Percentiles rank a stretch among this genome's conserved stretches.
These are phyloP conservation scores for Naganishia vishniacii DNA, from an alignment of 768 basidiomycete genomes.

Conservation along the genomic window DNA sequence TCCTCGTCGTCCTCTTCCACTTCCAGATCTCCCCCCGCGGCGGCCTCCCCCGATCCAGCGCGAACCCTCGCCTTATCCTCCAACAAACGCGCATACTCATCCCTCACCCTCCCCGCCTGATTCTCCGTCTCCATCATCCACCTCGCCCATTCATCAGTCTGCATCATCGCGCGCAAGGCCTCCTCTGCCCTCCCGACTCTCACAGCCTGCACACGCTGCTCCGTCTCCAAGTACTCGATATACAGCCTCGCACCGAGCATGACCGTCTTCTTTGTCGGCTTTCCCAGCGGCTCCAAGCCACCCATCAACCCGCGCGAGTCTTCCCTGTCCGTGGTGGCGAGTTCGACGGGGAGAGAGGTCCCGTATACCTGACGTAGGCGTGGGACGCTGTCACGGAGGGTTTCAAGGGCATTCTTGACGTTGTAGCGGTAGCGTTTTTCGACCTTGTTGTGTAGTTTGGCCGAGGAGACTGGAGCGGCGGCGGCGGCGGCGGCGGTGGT, in stretches of 20 bases:
- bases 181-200: conserved; percentile 12
- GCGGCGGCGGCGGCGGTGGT: background rate
- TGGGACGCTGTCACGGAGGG: conserved; percentile 45
- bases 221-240: conserved; percentile 35
- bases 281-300: conserved; percentile 42
- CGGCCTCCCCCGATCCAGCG: background rate
- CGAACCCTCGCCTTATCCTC: conserved; percentile 6
- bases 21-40: background rate
- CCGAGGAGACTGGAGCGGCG: conserved; percentile 15
- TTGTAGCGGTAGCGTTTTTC: conserved; percentile 47
- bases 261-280: conserved; percentile 46
- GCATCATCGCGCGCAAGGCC: background rate
- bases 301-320: conserved; percentile 36
- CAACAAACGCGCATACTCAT: conserved; percentile 2
- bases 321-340: conserved; percentile 37
- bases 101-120: background rate
- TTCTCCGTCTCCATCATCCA: conserved; percentile 11
- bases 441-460: conserved; percentile 48
- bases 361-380: conserved; percentile 45
- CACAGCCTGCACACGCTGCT: background rate
- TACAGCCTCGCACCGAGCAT: conserved; percentile 44
- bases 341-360: conserved; percentile 42
- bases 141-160: background rate
- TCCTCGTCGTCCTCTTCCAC: conserved; percentile 24
- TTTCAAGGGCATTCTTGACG: conserved; percentile 45